Percentiles rank a stretch among this genome's conserved stretches.
Evolutionary conservation across 2,329 filamentous ascomycete species (phyloP).

Genomic region (Gnomoniopsis smithogilvyi): DNA sequence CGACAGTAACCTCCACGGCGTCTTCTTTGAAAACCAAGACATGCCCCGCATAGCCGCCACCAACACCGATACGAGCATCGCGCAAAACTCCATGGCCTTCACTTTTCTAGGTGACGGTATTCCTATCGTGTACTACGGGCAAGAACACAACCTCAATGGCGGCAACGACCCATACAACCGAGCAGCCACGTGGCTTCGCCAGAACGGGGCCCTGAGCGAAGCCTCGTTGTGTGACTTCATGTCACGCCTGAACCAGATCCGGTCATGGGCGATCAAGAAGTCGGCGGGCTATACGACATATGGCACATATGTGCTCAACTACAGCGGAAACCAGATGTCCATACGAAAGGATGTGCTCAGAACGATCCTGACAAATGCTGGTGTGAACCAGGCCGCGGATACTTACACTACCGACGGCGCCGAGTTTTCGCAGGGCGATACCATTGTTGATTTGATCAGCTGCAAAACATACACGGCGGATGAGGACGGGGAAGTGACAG

Average conservation of each 20-base stretch:
- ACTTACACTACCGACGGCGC: background rate
- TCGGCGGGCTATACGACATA: background rate
- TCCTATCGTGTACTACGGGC: conserved; percentile 63
- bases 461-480: conserved; percentile 2
- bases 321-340: background rate
- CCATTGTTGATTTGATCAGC: conserved; percentile 5
- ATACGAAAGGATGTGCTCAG: conserved; percentile 3
- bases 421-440: background rate
- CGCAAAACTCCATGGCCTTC: conserved; percentile 7
- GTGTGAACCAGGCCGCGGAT: background rate
- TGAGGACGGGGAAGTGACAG: background rate
- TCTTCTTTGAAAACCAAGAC: conserved; percentile 55
- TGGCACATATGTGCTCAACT: background rate
- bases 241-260: conserved; percentile 28
- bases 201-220: conserved; percentile 43
- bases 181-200: conserved; percentile 51
- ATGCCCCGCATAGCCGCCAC: conserved; percentile 35
- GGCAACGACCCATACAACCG: conserved; percentile 47
- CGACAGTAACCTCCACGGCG: conserved; percentile 32
- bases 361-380: conserved; percentile 3
- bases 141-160: conserved; percentile 58
- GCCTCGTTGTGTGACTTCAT: conserved; percentile 48
- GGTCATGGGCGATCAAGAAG: conserved; percentile 23
- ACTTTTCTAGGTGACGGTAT: conserved; percentile 43
- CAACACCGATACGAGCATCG: background rate